Evolutionary conservation across 2,329 filamentous ascomycete species (phyloP), one percentile per base, ranked within the genome.

Genomic region (Penicillium sp.): DNA sequence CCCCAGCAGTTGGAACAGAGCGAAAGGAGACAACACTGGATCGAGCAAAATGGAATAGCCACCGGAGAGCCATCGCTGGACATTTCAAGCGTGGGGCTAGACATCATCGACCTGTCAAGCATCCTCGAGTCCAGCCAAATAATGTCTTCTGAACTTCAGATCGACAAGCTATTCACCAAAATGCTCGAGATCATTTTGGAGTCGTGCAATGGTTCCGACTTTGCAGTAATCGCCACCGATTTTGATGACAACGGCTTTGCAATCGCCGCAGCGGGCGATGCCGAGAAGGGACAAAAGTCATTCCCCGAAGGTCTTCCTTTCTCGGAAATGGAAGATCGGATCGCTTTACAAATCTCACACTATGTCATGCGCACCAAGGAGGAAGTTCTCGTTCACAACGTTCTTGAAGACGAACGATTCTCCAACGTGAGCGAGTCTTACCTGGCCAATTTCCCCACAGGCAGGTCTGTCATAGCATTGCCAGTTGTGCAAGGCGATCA

Each of bases 61-160:
- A 54, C 71, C 1, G 74, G 71, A 14, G 70, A 75, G 40, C 71
- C 70, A 22, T 71, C 71, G 8, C 59, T 77, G 49, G 75, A 77
- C 56, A 75, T 77, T 42, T 75, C 74, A 43, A 69, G 73, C 24
- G 72, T 75, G 42, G 74, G 74, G 6, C 60, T 76, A 34, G 85
- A 87, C 64, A 86, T 88, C 65, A 82, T 88, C 51, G 85, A 87
- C 66, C 67, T 87, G 14, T 82, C 82, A 2, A 84, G 81, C 40
- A 87, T 88, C 43, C 75, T 88, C 4, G 83, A 87, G 61, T 86
- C 84, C 24, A 86, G 82, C 50, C 85, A 87, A 66, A 78, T 87
- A 5, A 80, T 88, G 60, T 87, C 85, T 6, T 86, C 84, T 13
- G 85, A 87, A 63, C 75, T 88, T 14, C 80, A 86, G 57, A 82